phyloP scores from a whole-genome alignment of 192 early-diverging fungal species.

The Backusella sp. region DNA sequence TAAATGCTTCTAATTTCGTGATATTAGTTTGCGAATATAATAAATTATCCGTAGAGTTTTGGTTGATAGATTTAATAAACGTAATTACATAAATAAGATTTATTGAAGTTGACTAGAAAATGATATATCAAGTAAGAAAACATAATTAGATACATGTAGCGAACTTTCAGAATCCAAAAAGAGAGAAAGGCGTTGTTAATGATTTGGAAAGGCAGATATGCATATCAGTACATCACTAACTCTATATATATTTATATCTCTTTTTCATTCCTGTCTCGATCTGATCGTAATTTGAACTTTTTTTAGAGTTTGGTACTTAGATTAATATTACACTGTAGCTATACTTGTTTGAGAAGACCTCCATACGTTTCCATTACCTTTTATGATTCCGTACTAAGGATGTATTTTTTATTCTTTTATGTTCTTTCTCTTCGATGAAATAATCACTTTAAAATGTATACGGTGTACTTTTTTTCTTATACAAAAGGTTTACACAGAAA shows the following conservation, averaged over 20 bases:
- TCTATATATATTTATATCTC: not conserved
- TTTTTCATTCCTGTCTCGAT: not conserved
- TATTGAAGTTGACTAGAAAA: not conserved
- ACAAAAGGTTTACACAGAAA: not conserved
- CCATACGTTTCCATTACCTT: not conserved
- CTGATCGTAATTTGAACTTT: not conserved
- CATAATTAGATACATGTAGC: not conserved
- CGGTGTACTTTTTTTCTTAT: not conserved
- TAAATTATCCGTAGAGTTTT: not conserved
- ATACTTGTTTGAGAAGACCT: not conserved
- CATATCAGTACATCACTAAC: not conserved
- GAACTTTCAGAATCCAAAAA: not conserved
- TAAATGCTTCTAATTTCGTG: not conserved
- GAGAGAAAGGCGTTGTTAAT: not conserved
- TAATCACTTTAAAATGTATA: not conserved
- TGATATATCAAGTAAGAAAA: not conserved
- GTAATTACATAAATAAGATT: not conserved
- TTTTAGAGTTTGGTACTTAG: constrained; percentile 2
- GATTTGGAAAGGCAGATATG: not conserved
- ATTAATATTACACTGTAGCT: not conserved
- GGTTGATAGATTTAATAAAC: not conserved
- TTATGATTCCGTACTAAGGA: not conserved
- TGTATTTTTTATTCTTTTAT: not conserved
- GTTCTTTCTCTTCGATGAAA: not conserved
- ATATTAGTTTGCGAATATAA: not conserved